These are phyloP conservation scores for Chiua virens DNA, from an alignment of 768 basidiomycete species.

Conservation along the genomic window DNA sequence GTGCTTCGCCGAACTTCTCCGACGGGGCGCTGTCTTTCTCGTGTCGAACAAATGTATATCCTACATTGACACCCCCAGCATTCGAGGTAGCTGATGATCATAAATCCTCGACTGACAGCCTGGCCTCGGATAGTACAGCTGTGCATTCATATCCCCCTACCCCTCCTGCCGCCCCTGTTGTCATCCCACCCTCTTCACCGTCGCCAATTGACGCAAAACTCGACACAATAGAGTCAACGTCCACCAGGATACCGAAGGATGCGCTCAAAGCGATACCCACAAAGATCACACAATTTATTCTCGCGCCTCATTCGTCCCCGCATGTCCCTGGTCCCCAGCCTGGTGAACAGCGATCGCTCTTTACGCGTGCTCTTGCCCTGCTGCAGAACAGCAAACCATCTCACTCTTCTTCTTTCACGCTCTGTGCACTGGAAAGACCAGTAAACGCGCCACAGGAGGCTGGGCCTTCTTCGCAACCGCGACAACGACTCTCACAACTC, in stretches of 20 bases:
- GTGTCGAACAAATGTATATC: constrained; percentile 46
- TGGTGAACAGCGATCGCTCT: constrained; percentile 40
- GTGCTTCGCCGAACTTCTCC: constrained; percentile 44
- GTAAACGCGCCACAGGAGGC: constrained; percentile 12
- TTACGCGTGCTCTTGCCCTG: constrained; percentile 50
- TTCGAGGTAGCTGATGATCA: not conserved
- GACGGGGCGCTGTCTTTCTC: constrained; percentile 54
- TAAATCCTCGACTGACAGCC: constrained; percentile 29
- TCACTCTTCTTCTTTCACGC: constrained; percentile 62
- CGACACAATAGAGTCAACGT: constrained; percentile 10
- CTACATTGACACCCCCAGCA: constrained; percentile 25
- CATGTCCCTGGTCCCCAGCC: constrained; percentile 29
- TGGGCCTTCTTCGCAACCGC: constrained; percentile 24
- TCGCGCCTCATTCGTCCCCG: constrained; percentile 46
- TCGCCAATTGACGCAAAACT: constrained; percentile 32
- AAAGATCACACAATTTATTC: constrained; percentile 50
- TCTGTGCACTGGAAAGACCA: constrained; percentile 33
- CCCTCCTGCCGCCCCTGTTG: constrained; percentile 37
- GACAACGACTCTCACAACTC: constrained; percentile 17
- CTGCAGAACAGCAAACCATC: constrained; percentile 52
- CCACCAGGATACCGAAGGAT: not conserved
- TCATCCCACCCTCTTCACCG: constrained; percentile 36
- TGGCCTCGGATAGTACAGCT: constrained; percentile 31
- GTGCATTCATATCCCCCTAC: constrained; percentile 63
- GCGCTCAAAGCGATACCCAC: constrained; percentile 12